Evolutionary conservation across 768 basidiomycete genomes (phyloP).

Genomic region (Podaxis mareebaensis): DNA sequence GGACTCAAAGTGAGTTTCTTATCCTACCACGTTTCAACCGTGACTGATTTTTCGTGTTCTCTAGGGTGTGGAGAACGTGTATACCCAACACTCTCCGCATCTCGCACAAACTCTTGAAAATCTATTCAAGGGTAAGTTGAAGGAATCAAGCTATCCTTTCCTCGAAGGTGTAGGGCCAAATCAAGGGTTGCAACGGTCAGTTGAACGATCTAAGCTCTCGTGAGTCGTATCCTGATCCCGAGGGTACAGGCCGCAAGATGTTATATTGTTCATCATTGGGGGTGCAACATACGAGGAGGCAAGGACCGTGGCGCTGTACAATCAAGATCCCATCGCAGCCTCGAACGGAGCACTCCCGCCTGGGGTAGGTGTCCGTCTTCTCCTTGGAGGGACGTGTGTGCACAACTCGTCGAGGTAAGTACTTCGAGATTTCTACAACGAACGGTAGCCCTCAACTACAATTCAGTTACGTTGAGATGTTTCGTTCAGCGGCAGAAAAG

Average conservation of each 20-base stretch:
- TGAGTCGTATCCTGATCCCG: neutral
- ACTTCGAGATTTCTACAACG: neutral
- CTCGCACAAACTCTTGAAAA: conserved; percentile 90
- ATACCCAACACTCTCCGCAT: conserved; percentile 95
- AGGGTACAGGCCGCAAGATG: conserved; percentile 78
- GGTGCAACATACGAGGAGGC: conserved; percentile 97
- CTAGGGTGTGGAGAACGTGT: conserved; percentile 98
- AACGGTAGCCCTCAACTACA: conserved; percentile 14
- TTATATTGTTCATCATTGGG: conserved; percentile 96
- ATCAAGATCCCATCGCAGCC: conserved; percentile 68
- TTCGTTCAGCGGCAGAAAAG: conserved; percentile 65
- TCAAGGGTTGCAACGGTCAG: conserved; percentile 69
- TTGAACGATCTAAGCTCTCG: neutral
- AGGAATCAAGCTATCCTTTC: conserved; percentile 91
- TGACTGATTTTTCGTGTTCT: neutral
- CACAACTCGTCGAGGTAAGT: conserved; percentile 91
- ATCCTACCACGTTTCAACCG: neutral
- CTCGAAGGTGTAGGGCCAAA: conserved; percentile 65
- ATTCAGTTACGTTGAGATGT: conserved; percentile 84
- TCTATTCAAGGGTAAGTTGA: conserved; percentile 81
- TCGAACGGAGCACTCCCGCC: conserved; percentile 47
- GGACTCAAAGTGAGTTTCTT: conserved; percentile 75
- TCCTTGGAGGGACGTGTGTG: conserved; percentile 93
- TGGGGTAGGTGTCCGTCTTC: conserved; percentile 67
- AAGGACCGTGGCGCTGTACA: conserved; percentile 78